These are phyloP conservation scores for Globisporangium nodosum DNA, from an alignment of 352 stramenopile species.

Conservation along the genomic window DNA sequence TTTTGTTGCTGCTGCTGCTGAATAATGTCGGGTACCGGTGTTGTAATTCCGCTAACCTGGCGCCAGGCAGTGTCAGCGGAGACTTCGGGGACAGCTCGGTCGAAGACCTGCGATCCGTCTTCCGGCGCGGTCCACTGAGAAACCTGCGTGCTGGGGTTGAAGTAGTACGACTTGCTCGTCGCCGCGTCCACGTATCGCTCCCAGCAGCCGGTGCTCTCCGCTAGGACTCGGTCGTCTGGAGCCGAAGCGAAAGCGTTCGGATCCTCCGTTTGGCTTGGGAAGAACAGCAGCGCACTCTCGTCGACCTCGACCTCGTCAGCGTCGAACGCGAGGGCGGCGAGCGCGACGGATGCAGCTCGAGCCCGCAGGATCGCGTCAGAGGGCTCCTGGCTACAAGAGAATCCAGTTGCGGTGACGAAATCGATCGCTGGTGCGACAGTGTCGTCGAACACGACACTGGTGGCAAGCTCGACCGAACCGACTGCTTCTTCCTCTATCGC, in stretches of 20 bases:
- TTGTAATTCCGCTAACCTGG: background rate
- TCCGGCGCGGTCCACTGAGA: slow-evolving; percentile 38
- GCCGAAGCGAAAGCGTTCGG: background rate
- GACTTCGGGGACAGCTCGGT: background rate
- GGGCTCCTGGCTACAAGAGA: background rate
- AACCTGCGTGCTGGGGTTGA: slow-evolving; percentile 26
- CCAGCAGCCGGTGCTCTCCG: slow-evolving; percentile 17
- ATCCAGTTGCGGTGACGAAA: background rate
- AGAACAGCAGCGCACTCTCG: background rate
- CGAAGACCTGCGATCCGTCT: slow-evolving; percentile 1
- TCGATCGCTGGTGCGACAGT: background rate
- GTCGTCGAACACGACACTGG: background rate
- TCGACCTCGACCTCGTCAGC: slow-evolving; percentile 5
- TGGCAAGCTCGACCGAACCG: background rate
- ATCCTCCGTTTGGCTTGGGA: background rate
- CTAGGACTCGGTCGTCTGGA: background rate
- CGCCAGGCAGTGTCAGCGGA: background rate
- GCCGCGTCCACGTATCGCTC: slow-evolving; percentile 45
- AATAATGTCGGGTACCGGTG: background rate
- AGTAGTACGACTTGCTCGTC: slow-evolving; percentile 55
- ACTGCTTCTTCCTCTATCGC: background rate
- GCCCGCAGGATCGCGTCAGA: background rate
- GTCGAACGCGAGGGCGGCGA: slow-evolving; percentile 16
- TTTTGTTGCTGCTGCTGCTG: background rate
- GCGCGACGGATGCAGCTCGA: slow-evolving; percentile 7